Evolutionary conservation across 441 rosid genomes (phyloP), one percentile per base, ranked within the genome.

Genomic region (Arabidopsis hybrid): DNA sequence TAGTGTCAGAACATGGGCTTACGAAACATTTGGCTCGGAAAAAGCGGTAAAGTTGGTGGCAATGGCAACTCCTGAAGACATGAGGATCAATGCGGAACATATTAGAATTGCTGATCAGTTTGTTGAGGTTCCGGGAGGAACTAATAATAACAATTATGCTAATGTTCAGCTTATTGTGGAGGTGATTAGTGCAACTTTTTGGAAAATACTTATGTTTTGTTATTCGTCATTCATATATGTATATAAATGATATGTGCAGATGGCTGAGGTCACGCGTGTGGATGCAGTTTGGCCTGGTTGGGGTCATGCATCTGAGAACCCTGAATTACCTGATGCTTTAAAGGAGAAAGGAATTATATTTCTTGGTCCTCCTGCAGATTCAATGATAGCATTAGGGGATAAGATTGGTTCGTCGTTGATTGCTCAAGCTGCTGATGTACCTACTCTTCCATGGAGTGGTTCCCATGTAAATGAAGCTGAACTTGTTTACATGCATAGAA

Each of bases 211-310:
- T 29, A 36, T 47, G 2, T 13, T 47, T 43, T 8, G 26, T 21
- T 21, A 21, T 34, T 29, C 46, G 12, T 46, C n/a, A 51, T 49
- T 65, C 35, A 11, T 40, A 6, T 65, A 47, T 66, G 35, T 78
- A 38, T 55, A 57, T 56, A 69, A 45, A 38, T 42, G 75, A 65
- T 74, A 21, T 21, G 35, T 65, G 71, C 82, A 96, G 99, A 90
- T 93, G 96, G 99, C 97, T 11, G 99, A 96, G 82, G 89, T 87
- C 78, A 89, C 99, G 8, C 92, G 67, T 72, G 99, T 96, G 69
- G 99, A 96, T 85, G 99, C 99, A 10, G 97, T 96, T 78, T 96
- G 99, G 99, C 99, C 99, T 81, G 98, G 99, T 65, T 96, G 98
- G 98, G 99, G 98, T 51, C 99, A 96, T 86, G 99, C 99, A 50